These are phyloP conservation scores for Vigna trinervia DNA, from an alignment of 306 rosid species.

Conservation along the genomic window DNA sequence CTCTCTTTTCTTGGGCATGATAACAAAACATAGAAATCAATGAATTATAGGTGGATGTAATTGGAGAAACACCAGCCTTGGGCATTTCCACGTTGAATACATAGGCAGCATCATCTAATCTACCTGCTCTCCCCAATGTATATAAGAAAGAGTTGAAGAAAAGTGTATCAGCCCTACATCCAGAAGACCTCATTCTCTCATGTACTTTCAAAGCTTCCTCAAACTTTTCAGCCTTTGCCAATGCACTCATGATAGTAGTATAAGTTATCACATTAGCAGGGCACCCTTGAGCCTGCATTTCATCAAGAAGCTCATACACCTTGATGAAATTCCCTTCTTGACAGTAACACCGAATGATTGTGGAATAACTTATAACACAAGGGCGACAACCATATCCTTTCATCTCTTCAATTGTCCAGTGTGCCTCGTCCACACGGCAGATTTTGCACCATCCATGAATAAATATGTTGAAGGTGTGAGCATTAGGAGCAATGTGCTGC, in stretches of 20 bases:
- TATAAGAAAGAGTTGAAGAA: slow-evolving; percentile 79
- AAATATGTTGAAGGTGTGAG: slow-evolving; percentile 78
- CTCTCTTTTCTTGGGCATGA: slow-evolving; percentile 59
- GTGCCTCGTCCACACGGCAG: slow-evolving; percentile 78
- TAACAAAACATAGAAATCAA: slow-evolving; percentile 81
- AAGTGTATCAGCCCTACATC: slow-evolving; percentile 69
- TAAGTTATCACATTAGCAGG: slow-evolving; percentile 72
- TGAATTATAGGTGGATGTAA: slow-evolving; percentile 80
- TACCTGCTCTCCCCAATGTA: slow-evolving; percentile 73
- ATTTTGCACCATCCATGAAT: slow-evolving; percentile 94
- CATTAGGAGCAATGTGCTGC: slow-evolving; percentile 69
- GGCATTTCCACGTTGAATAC: slow-evolving; percentile 74
- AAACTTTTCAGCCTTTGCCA: slow-evolving; percentile 64
- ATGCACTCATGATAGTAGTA: slow-evolving; percentile 68
- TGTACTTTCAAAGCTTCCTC: slow-evolving; percentile 71
- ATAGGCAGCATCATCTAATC: slow-evolving; percentile 55
- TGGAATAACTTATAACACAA: slow-evolving; percentile 81
- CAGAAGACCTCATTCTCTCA: slow-evolving; percentile 65
- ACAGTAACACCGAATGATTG: slow-evolving; percentile 70
- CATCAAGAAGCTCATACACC: slow-evolving; percentile 79
- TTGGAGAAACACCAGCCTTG: slow-evolving; percentile 54
- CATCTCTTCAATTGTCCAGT: slow-evolving; percentile 94
- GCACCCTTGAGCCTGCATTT: slow-evolving; percentile 78
- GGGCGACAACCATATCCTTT: slow-evolving; percentile 78
- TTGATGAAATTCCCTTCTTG: slow-evolving; percentile 53